Evolutionary conservation across 805 yeast species (phyloP), one percentile per base, ranked within the genome.

Genomic region (Tetrapisispora pingtungensis): DNA sequence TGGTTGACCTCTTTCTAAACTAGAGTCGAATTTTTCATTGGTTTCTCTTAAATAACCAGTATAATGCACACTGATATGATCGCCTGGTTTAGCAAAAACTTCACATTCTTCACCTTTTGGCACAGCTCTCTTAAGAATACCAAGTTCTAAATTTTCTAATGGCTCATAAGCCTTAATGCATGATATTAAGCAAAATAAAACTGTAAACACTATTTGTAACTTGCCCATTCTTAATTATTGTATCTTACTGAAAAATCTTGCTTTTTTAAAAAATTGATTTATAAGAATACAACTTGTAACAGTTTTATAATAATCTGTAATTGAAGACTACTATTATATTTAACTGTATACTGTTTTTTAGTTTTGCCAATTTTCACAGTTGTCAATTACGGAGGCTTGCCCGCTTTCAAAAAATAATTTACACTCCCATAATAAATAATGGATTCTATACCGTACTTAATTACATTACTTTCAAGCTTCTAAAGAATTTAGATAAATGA

Each of bases 21-120:
- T 84, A 10, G 85, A 75, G 64, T 88, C 97, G 58, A 88, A 89
- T 5, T 72, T 78, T 6, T 76, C 68, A 3, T 88, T 93, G 57
- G 79, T 80, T 12, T 58, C 59, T 46, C 68, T 69, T 41, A 88
- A 69, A 31, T 61, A 66, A 10, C 96, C 97, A 26, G 77, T 74
- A 68, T 88, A 88, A 63, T 89, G 95, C 36, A 88, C 90, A 17
- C 74, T 64, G 24, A 88, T 76, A 2, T 52, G 49, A 60, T 88
- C 95, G 13, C 95, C 95, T 26, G 67, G 62, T 45, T 69, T 57
- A 19, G 95, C 74, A 56, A 71, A 74, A 41, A 73, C 65, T 17
- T 60, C 54, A 65, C 96, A 87, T 39, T 73, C 71, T 12, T 60
- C 40, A 10, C 40, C 70, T 13, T 58, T 69, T 2, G 78, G 70